These are phyloP conservation scores for Karstenula rhodostoma DNA, from an alignment of 2,329 filamentous ascomycete species.

Conservation along the genomic window DNA sequence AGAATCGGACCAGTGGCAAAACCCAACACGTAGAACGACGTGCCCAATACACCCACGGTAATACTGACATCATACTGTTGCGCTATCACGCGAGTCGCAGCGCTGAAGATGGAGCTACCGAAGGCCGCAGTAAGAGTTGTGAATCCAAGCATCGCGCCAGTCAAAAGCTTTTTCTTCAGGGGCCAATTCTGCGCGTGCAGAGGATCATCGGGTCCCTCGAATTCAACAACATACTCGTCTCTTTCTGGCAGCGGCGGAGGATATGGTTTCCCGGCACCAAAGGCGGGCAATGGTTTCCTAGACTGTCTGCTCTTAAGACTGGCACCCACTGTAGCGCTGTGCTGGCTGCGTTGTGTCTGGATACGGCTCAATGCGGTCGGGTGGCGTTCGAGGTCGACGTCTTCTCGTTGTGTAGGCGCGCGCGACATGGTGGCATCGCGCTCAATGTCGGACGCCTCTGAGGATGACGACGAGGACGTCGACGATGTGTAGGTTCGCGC, in stretches of 20 bases:
- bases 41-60: constrained; percentile 60
- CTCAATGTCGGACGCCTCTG: constrained; percentile 48
- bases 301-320: constrained; percentile 58
- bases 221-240: constrained; percentile 81
- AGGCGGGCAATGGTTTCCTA: constrained; percentile 68
- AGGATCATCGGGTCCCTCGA: constrained; percentile 83
- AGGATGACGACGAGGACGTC: constrained; percentile 57
- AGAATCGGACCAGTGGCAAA: constrained; percentile 57
- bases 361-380: constrained; percentile 76
- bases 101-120: constrained; percentile 58
- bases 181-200: constrained; percentile 90
- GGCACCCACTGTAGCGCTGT: constrained; percentile 74
- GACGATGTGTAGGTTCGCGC: constrained; percentile 66
- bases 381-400: constrained; percentile 67
- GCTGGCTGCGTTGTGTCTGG: constrained; percentile 74
- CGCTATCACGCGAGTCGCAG: constrained; percentile 45
- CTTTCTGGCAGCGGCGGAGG: constrained; percentile 73
- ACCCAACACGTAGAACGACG: constrained; percentile 58
- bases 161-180: constrained; percentile 76
- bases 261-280: constrained; percentile 78
- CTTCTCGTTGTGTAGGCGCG: constrained; percentile 69
- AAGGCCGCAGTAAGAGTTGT: constrained; percentile 75
- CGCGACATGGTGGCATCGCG: constrained; percentile 63
- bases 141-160: constrained; percentile 73
- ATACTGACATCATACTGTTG: constrained; percentile 54